Evolutionary conservation across 495 filamentous ascomycete genomes (phyloP), one percentile per base, ranked within the genome.

Genomic region (Chaetomium fimeti): DNA sequence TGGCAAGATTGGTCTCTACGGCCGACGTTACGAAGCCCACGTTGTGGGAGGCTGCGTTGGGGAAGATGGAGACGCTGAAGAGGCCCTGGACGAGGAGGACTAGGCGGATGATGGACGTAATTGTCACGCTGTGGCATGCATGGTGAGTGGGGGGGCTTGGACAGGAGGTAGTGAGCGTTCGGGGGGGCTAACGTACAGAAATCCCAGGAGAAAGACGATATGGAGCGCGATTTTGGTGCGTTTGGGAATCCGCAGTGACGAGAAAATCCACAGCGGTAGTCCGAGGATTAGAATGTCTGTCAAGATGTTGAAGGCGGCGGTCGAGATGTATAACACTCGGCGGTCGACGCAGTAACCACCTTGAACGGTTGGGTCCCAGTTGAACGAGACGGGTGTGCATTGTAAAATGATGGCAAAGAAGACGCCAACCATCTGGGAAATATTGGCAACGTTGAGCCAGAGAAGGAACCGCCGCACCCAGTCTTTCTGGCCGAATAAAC

Each of bases 351-450:
- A 87, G 36, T 68, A 69, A 5, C 82, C 83, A 0, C 69, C 71
- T 5, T 54, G 65, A 32, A 82, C 61, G 6, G 71, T 72, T 0
- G 66, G 66, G 49, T 83, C 68, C 81, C 80, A 85, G 68, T 82
- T 81, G 65, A 76, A 81, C 9, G 74, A 65, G 27, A 85, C 71
- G 1, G 84, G 83, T 0, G 71, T 72, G 67, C 83, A 86, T 66
- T 89, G 87, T 55, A 87, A 80, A n/a, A 86, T 75, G 36, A 83
- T 82, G 51, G 80, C 82, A 22, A 87, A 75, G 57, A 87, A 82
- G 11, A 84, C 78, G 15, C 77, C 77, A 60, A 86, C 70, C 71
- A 84, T 83, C 59, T 84, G 77, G 0, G 70, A 73, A 18, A 86
- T 69, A 40, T 84, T 84, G 65, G 83, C 74, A 5, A 72, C 68